Evolutionary conservation across 495 filamentous ascomycete genomes (phyloP), one percentile per base, ranked within the genome.

Genomic region (Penicillium desertorum): DNA sequence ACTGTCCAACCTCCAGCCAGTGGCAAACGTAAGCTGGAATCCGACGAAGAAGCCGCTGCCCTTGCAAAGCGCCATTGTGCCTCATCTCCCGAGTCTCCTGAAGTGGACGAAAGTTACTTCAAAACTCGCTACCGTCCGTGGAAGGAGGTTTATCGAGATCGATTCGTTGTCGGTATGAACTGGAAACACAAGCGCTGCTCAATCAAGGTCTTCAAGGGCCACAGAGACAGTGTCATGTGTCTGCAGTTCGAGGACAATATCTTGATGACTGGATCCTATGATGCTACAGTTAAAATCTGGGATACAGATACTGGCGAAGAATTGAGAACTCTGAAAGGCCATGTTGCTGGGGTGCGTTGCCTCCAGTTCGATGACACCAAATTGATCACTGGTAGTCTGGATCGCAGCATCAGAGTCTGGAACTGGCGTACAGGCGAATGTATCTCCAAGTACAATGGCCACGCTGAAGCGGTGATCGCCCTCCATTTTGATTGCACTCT

Each of bases 231-330:
- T 16, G 87, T 99, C 22, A 98, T 95, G 76, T 96, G 92, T 66
- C 76, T 99, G 20, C 94, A 99, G 69, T 95, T 99, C 61, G 90
- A 96, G 59, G 92, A 96, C 62, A 88, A 89, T 52, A 91, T 96
- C 52, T 79, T 98, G 20, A 93, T 89, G 14, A 95, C 93, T 12
- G 94, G 94, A 5, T 98, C 94, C 3, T 98, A 98, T 66, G 95
- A 99, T 72, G 78, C 84, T 10, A 96, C 90, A 2, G 90, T 96
- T 64, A 97, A 95, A 67, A 91, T 98, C 14, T 98, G 95, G 94
- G 86, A 97, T 65, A 86, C 96, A 34, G 86, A 95, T 61, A 94
- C 87, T 2, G 90, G 90, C 19, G 81, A 94, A 65, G 89, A 91
- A 63, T 76, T 96, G 20, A 85, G 89, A 17, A 95, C 91, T 5